Base-by-base conservation (phyloP, 2,329 filamentous ascomycete species). In the Colletotrichum lindemuthianum region DNA sequence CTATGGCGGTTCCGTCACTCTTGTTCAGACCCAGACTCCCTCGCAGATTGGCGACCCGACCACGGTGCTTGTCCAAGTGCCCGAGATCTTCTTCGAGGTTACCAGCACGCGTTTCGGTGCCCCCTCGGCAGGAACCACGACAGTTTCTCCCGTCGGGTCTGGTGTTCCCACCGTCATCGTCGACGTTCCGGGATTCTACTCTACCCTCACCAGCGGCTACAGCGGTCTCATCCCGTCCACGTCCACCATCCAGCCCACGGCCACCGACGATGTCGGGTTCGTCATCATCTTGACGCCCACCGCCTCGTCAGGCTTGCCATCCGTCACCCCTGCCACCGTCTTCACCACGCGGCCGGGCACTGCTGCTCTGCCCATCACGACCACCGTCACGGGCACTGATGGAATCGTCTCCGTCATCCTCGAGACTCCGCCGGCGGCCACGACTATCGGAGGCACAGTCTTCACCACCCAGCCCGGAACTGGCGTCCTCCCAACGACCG, bases 71-170 rank as follows among this genome's bases (percentile, higher is more conserved):
- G 57, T 64, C 9, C 57, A 64, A 16, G 16, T 64, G 13, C 60
- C 60, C 8, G 60, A 37, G 12, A 6, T 33, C 1, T 6, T 60
- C 12, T 33, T 47, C 16, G 32, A 45, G 32, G 24, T 55, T 6
- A 64, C 56, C 8, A 49, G 41, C 4, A 64, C 60, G 7, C 60
- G 60, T 5, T 60, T 63, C 16, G 60, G 60, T 2, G 60, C 60
- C 4, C 11, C 60, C 12, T 60, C 60, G 4, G 57, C 60, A 4
- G 60, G 33, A 24, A 60, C 60, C 3, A 53, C 49, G 5, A 64
- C 60, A 6, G 50, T 63, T 9, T 36, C 44, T 11, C 37, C 60
- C 3, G 43, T 44, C 3, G 45, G 33, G 16, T 45, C 37, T 34
- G 60, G 57, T 10, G 37, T 40, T 6, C 60, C 44, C 4, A 64